phyloP scores from a whole-genome alignment of 2,329 filamentous ascomycete species.

The Ophiostoma novo-ulmi region DNA sequence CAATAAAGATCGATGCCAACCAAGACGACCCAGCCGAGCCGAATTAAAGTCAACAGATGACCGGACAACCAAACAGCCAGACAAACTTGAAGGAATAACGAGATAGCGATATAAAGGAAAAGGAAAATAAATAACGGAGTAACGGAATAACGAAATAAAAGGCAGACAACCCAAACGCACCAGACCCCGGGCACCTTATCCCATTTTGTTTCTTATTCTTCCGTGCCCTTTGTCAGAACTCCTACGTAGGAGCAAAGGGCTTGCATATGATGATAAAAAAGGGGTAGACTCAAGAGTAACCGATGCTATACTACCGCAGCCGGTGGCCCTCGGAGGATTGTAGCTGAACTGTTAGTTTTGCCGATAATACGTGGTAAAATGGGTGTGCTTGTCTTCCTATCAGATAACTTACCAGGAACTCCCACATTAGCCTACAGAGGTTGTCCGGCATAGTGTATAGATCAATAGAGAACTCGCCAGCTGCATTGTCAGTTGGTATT shows the following conservation, averaged over 20 bases:
- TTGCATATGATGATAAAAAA: background rate
- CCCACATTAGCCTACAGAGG: constrained; percentile 92
- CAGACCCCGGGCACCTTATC: background rate
- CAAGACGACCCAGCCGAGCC: constrained; percentile 14
- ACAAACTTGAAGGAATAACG: background rate
- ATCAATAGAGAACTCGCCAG: constrained; percentile 97
- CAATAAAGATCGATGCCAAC: constrained; percentile 3
- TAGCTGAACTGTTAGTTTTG: background rate
- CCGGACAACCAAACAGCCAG: constrained; percentile 7
- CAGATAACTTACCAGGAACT: constrained; percentile 56
- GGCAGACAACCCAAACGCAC: background rate
- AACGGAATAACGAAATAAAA: background rate
- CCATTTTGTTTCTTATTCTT: constrained; percentile 4
- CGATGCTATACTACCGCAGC: constrained; percentile 17
- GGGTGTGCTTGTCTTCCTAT: too few species aligned
- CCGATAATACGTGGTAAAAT: background rate
- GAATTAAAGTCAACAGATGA: constrained; percentile 5
- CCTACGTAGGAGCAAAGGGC: background rate
- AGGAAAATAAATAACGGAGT: background rate
- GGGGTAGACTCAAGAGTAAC: background rate
- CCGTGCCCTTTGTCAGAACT: background rate
- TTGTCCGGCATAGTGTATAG: constrained; percentile 91
- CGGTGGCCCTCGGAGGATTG: constrained; percentile 22
- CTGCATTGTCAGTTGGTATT: constrained; percentile 36
- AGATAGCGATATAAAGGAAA: background rate